These are phyloP conservation scores for Kregervanrija delftensis DNA, from an alignment of 805 yeast genomes.

Conservation along the genomic window DNA sequence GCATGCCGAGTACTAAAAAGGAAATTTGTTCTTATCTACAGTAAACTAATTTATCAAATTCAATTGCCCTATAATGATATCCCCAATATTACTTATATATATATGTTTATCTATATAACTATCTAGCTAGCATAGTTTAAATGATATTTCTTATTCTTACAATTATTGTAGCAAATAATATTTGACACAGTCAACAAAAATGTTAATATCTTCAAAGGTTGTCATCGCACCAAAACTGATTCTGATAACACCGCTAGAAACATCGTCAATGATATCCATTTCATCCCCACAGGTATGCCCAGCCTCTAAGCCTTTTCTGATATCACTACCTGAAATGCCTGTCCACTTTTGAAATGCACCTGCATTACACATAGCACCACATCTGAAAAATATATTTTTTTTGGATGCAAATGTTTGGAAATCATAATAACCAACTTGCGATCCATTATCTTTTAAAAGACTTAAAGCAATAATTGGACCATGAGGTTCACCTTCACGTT, in stretches of 20 bases:
- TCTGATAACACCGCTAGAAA: constrained; percentile 35
- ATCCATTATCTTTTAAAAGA: constrained; percentile 18
- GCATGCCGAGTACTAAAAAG: no score
- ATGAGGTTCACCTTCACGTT: constrained; percentile 7
- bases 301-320: neutral
- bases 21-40: no score
- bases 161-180: no score
- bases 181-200: constrained; percentile 18
- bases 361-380: constrained; percentile 38
- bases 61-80: no score
- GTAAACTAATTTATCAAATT: no score
- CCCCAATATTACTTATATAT: no score
- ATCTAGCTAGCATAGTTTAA: no score
- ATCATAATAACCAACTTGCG: constrained; percentile 31
- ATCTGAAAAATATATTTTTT: constrained; percentile 29
- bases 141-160: no score
- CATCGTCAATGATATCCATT: constrained; percentile 31
- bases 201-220: constrained; percentile 26
- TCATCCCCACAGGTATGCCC: constrained; percentile 40
- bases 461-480: constrained; percentile 37
- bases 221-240: constrained; percentile 37
- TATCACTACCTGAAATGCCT: no score
- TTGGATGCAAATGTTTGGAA: constrained; percentile 29
- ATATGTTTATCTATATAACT: no score
- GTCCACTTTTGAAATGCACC: constrained; percentile 29